Base-by-base conservation (phyloP, 2,329 filamentous ascomycete genomes). In the Arthrobotrys iridis region DNA sequence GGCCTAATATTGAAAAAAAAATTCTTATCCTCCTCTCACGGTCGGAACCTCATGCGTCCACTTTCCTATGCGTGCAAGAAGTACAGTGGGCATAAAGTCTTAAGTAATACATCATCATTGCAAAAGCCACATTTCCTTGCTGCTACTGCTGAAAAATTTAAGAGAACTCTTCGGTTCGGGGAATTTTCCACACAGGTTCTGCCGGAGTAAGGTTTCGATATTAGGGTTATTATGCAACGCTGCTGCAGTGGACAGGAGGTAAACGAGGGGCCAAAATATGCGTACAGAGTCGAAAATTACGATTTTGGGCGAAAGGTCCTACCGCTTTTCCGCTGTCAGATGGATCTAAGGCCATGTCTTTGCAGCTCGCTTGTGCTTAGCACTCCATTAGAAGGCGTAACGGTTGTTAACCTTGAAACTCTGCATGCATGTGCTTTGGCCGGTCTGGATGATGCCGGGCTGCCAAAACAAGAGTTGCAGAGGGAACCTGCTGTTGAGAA, bases 321-420 rank as follows among this genome's bases (percentile, higher is more conserved):
- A 55, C 48, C 55, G 35, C 55, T 43, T 43, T 59, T 59, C 55
- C 55, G 55, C 55, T 59, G 37, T 59, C 55, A 59, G 35, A 43
- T 59, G 55, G 55, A 43, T 41, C 37, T 22, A 41, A 59, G 30
- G 10, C 55, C 55, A 30, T 41, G 55, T 59, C 55, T 30, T 30
- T 59, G 55, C 55, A 43, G 55, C 55, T 59, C 55, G 55, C 55
- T 59, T 59, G 37, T 43, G 33, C 35, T 6, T 59, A 59, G 22
- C 22, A 41, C 55, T 59, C 55, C 37, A 28, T 59, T 22, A 43
- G 55, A 59, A 59, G 55, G 55, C 37, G 55, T 59, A 59, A 59
- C 55, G 35, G 55, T 22, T 28, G 55, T 59, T 13, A 7, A 30
- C 24, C 30, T 59, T 43, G 55, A 59, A 59, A 59, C 55, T 41